Conservation (phyloP, 148 eudicot genomes). For the Amaranthus hypochondriacus region DNA sequence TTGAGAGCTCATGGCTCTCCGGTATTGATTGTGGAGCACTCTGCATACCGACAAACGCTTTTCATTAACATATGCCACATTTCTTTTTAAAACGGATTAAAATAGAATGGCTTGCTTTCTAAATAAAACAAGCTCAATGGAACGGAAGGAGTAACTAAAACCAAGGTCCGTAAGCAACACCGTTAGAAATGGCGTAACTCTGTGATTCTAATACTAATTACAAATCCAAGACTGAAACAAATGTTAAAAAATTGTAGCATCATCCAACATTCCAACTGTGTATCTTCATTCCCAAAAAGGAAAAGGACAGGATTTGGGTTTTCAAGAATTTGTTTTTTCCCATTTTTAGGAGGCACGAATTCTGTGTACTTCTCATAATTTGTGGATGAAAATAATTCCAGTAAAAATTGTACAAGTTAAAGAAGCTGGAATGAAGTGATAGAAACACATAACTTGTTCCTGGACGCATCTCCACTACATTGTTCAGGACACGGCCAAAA, state of each 20-base stretch:
- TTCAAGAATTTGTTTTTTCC: neutral
- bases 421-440: neutral
- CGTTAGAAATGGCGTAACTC: too few species aligned
- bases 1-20: conserved; percentile 75
- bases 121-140: too few species aligned
- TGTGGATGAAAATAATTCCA: neutral
- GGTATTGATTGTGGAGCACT: conserved; percentile 69
- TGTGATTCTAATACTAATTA: too few species aligned
- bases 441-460: neutral
- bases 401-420: neutral
- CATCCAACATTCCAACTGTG: neutral
- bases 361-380: neutral
- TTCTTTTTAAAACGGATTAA: too few species aligned
- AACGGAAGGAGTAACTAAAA: too few species aligned
- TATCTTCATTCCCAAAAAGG: conserved; percentile 10
- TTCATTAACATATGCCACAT: neutral
- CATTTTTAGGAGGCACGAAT: neutral
- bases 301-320: conserved; percentile 16
- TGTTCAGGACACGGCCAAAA: neutral
- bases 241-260: too few species aligned
- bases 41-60: conserved; percentile 31
- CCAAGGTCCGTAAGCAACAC: neutral
- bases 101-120: too few species aligned
- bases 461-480: neutral
- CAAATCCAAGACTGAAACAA: too few species aligned